Evolutionary conservation across 768 basidiomycete genomes (phyloP).

Genomic region (Coprinopsis strossmayeri): DNA sequence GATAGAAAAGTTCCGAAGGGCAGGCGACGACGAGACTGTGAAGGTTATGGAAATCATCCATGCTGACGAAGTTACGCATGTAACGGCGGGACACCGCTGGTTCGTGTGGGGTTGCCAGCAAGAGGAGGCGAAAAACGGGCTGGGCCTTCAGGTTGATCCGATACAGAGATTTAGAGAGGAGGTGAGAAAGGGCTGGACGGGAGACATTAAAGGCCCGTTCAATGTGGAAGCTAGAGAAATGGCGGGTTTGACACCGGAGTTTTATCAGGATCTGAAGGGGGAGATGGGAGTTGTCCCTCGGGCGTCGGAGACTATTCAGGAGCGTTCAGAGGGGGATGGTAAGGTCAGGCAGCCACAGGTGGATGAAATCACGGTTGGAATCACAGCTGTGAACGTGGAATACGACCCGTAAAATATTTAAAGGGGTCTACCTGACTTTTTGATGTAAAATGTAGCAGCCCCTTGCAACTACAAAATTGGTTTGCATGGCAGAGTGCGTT

Average conservation of each 20-base stretch:
- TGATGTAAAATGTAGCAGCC: too few relatives aligned
- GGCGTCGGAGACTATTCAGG: too few relatives aligned
- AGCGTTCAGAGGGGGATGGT: too few relatives aligned
- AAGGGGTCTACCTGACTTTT: too few relatives aligned
- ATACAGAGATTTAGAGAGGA: constrained; percentile 63
- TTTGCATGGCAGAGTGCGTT: too few relatives aligned
- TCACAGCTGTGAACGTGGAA: too few relatives aligned
- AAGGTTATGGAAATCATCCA: constrained; percentile 69
- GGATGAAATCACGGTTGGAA: too few relatives aligned
- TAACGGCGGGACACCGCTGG: constrained; percentile 79
- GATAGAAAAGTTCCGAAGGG: constrained; percentile 63
- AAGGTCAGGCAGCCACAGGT: too few relatives aligned
- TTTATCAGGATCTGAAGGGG: constrained; percentile 67
- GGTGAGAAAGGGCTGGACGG: constrained; percentile 62
- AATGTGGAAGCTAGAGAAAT: constrained; percentile 66
- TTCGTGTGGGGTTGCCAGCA: constrained; percentile 69
- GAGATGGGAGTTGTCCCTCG: constrained; percentile 42
- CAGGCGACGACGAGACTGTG: constrained; percentile 63
- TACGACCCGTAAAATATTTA: too few relatives aligned
- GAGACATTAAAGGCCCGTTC: constrained; percentile 77
- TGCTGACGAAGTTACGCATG: constrained; percentile 76
- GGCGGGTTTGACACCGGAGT: constrained; percentile 66
- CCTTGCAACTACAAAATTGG: too few relatives aligned
- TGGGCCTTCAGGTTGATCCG: constrained; percentile 37
- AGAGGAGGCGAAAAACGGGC: constrained; percentile 21